These are phyloP conservation scores for Mycotypha africana DNA, from an alignment of 371 early-diverging fungal species.

Conservation along the genomic window DNA sequence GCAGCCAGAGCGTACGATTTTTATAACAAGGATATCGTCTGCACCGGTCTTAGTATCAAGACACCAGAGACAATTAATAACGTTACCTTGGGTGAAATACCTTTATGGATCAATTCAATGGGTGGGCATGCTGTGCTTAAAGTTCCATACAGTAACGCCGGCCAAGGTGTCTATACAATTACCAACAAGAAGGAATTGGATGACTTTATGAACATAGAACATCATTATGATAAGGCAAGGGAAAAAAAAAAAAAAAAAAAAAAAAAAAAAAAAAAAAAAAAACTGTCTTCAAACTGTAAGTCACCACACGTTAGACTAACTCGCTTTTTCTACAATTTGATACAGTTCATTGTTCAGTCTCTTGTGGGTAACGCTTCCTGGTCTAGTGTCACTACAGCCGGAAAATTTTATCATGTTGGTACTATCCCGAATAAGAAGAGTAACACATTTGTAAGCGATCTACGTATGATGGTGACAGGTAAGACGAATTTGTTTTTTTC, in stretches of 20 bases:
- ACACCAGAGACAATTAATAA: slow-evolving; percentile 89
- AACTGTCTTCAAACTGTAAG: neutral
- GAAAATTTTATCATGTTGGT: slow-evolving; percentile 88
- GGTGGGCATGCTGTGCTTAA: slow-evolving; percentile 91
- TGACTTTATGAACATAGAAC: slow-evolving; percentile 73
- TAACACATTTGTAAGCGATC: slow-evolving; percentile 82
- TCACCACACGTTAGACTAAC: too few species aligned
- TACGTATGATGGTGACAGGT: slow-evolving; percentile 89
- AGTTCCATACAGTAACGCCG: slow-evolving; percentile 91
- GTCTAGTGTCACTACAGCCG: slow-evolving; percentile 76
- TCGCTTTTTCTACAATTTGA: neutral
- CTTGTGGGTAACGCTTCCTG: slow-evolving; percentile 92
- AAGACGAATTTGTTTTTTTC: slow-evolving; percentile 16
- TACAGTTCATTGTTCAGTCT: slow-evolving; percentile 83
- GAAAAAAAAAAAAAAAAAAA: neutral
- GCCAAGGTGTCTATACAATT: slow-evolving; percentile 93
- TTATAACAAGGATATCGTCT: slow-evolving; percentile 75
- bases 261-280: too few species aligned
- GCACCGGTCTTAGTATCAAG: slow-evolving; percentile 72
- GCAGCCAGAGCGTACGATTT: slow-evolving; percentile 92
- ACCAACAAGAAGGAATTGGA: slow-evolving; percentile 75
- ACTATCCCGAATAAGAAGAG: slow-evolving; percentile 89
- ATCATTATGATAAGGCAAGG: slow-evolving; percentile 80
- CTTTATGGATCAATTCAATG: slow-evolving; percentile 83
- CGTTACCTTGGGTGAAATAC: slow-evolving; percentile 81